phyloP scores from a whole-genome alignment of 2,329 filamentous ascomycete genomes.

The Epichloe typhina region DNA sequence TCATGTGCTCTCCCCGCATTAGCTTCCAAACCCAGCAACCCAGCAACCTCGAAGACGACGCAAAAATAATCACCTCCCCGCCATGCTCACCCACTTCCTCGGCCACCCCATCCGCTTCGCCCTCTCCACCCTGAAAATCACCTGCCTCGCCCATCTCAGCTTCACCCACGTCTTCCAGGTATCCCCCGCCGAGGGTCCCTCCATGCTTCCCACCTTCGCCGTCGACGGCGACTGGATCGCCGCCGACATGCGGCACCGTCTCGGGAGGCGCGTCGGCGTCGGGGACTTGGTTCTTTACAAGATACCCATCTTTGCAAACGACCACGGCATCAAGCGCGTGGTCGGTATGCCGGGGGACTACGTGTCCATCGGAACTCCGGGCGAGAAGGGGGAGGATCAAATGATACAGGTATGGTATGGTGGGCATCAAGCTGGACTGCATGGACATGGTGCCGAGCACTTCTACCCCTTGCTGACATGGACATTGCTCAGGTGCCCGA shows the following conservation, averaged over 20 bases:
- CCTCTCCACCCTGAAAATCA: slow-evolving; percentile 21
- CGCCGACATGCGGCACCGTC: slow-evolving; percentile 52
- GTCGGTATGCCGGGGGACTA: slow-evolving; percentile 66
- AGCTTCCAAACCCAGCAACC: not conserved
- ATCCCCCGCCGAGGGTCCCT: slow-evolving; percentile 53
- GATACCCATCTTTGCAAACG: slow-evolving; percentile 53
- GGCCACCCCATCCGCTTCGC: slow-evolving; percentile 26
- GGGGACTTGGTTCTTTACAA: slow-evolving; percentile 75
- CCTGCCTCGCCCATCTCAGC: slow-evolving; percentile 31
- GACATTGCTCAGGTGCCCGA: slow-evolving; percentile 56
- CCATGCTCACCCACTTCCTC: slow-evolving; percentile 18
- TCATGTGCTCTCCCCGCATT: not conserved
- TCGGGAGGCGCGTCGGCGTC: slow-evolving; percentile 53
- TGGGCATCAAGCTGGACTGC: too few species aligned
- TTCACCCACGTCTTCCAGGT: slow-evolving; percentile 49
- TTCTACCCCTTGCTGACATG: not conserved
- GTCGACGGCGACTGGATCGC: slow-evolving; percentile 55
- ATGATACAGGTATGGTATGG: slow-evolving; percentile 56
- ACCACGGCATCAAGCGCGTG: slow-evolving; percentile 65
- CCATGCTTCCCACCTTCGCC: slow-evolving; percentile 79
- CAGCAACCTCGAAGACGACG: not conserved
- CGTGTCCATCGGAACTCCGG: slow-evolving; percentile 52
- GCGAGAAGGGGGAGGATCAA: slow-evolving; percentile 27
- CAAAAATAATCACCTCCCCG: not conserved
- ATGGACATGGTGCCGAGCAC: too few species aligned